phyloP scores from a whole-genome alignment of 129 eudicot genomes.

The Mikania micrantha region DNA sequence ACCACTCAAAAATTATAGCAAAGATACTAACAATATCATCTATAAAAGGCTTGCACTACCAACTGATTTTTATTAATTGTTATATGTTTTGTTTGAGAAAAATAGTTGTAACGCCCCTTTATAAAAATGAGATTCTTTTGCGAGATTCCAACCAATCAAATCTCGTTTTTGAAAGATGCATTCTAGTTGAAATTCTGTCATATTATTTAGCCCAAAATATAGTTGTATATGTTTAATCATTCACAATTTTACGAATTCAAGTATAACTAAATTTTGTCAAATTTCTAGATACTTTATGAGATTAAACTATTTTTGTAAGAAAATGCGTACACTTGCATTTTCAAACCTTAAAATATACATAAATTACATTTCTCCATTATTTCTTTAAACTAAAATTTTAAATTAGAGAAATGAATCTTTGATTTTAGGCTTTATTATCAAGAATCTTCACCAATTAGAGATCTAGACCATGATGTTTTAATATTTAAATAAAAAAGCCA shows the following conservation, averaged over 20 bases:
- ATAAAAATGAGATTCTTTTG: no score
- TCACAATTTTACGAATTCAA: background rate
- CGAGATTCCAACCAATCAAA: no score
- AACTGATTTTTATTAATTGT: no score
- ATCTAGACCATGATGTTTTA: background rate
- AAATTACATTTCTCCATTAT: background rate
- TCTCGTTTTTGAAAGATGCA: no score
- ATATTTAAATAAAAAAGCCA: background rate
- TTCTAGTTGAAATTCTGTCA: no score
- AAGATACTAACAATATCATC: no score
- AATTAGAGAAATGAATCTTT: background rate
- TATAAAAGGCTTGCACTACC: no score
- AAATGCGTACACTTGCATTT: background rate
- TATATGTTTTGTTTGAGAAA: no score
- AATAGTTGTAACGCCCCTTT: no score
- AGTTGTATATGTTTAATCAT: no score
- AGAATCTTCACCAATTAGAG: background rate
- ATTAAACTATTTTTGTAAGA: background rate
- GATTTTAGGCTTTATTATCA: background rate
- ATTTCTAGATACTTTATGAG: background rate
- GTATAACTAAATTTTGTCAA: background rate
- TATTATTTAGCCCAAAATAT: no score
- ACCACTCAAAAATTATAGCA: no score
- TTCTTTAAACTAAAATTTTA: background rate
- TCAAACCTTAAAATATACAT: background rate